Evolutionary conservation across 352 stramenopile genomes (phyloP).

Genomic region (Globisporangium megalacanthum): DNA sequence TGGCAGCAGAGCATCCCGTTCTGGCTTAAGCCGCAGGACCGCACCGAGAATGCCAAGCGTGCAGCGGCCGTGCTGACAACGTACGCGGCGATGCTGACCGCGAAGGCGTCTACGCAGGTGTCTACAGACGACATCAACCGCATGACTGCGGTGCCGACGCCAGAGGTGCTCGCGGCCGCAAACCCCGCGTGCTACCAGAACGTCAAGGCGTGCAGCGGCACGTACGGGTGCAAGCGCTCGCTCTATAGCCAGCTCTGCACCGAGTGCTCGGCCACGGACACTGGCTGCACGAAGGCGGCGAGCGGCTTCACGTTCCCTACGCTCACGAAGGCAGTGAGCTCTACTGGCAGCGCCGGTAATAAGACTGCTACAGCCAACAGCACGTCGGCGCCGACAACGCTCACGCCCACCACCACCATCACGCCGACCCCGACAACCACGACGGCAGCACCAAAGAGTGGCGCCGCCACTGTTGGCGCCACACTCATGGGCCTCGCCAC

Average conservation of each 20-base stretch:
- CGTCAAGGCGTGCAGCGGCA: constrained; percentile 35
- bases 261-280: constrained; percentile 20
- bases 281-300: neutral
- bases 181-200: constrained; percentile 72
- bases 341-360: constrained; percentile 7
- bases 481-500: constrained; percentile 1
- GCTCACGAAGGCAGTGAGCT: constrained; percentile 2
- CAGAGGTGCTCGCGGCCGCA: constrained; percentile 25
- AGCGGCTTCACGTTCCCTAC: constrained; percentile 5
- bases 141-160: constrained; percentile 43
- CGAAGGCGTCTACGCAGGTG: constrained; percentile 28
- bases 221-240: constrained; percentile 52
- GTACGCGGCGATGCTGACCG: constrained; percentile 34
- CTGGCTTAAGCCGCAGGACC: constrained; percentile 53
- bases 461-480: neutral
- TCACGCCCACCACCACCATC: neutral
- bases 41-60: constrained; percentile 33
- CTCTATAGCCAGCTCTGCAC: constrained; percentile 56
- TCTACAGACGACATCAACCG: neutral
- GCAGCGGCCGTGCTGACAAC: constrained; percentile 33
- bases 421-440: constrained; percentile 6
- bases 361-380: constrained; percentile 26
- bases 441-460: constrained; percentile 6
- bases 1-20: constrained; percentile 46
- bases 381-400: constrained; percentile 3